Evolutionary conservation across 2,329 filamentous ascomycete species (phyloP).

Genomic region (Pseudogymnoascus pannorum): DNA sequence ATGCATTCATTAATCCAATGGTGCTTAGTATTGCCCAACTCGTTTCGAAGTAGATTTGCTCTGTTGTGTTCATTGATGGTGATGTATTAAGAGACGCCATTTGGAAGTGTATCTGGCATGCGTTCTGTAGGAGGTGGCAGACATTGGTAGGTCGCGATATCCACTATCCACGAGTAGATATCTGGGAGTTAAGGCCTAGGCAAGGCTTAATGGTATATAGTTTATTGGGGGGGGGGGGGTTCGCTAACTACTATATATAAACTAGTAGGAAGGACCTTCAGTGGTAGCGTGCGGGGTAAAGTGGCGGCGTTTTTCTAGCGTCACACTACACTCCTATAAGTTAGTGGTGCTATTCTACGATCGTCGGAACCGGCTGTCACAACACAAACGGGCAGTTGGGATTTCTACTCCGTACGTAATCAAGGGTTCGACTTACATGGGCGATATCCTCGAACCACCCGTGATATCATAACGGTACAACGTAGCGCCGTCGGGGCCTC

Average conservation of each 20-base stretch:
- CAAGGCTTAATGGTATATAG: background rate
- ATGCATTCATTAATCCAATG: conserved; percentile 35
- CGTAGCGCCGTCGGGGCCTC: no score
- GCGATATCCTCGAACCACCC: no score
- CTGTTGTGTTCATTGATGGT: conserved; percentile 23
- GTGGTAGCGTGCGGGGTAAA: background rate
- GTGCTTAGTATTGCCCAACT: conserved; percentile 40
- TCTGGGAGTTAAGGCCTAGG: background rate
- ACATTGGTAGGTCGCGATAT: background rate
- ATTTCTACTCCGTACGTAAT: no score
- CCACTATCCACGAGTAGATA: background rate
- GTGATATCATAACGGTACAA: no score
- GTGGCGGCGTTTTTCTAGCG: background rate
- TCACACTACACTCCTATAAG: background rate
- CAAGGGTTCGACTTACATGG: no score
- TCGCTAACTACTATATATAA: background rate
- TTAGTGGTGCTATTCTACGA: background rate
- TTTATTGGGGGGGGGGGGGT: background rate
- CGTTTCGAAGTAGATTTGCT: conserved; percentile 34
- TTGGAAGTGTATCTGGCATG: background rate
- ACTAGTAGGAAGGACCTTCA: background rate
- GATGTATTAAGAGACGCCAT: background rate
- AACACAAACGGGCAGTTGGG: no score
- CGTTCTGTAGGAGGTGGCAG: background rate
- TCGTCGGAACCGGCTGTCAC: background rate